Evolutionary conservation across 176 grass and related monocot genomes (phyloP).

Genomic region (Dactylis glomerata): DNA sequence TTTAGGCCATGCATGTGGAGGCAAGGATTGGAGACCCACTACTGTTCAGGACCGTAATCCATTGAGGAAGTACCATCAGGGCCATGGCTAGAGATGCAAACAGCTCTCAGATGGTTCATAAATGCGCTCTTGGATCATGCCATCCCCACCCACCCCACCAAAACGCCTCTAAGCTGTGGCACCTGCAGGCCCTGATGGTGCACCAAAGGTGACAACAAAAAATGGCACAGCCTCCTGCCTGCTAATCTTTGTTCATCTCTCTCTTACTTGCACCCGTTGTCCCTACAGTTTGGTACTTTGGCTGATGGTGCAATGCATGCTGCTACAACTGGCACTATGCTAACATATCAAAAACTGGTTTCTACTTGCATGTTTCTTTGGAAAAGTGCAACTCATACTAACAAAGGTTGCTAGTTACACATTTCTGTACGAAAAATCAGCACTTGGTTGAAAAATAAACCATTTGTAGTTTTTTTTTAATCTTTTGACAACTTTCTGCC

Average conservation of each 20-base stretch:
- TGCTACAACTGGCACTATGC: conserved; percentile 20
- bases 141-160: conserved; percentile 2
- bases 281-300: conserved; percentile 22
- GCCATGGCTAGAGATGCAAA: conserved; percentile 21
- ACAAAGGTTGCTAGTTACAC: too few species aligned
- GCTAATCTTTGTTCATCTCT: neutral
- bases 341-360: too few species aligned
- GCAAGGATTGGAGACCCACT: neutral
- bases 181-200: conserved; percentile 12
- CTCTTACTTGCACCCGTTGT: neutral
- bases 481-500: too few species aligned
- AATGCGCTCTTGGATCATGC: neutral
- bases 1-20: conserved; percentile 6
- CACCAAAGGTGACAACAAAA: conserved; percentile 13
- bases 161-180: neutral
- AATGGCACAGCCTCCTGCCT: conserved; percentile 7
- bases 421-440: too few species aligned
- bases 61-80: neutral
- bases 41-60: conserved; percentile 12
- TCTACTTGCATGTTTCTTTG: too few species aligned
- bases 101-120: neutral
- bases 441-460: too few species aligned
- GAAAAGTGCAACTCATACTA: too few species aligned
- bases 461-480: too few species aligned
- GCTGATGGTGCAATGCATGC: conserved; percentile 32